Percentiles rank a stretch among this genome's conserved stretches.
phyloP scores from a whole-genome alignment of 1,284 basidiomycete species.

The Austroboletus novae-zelandiae region DNA sequence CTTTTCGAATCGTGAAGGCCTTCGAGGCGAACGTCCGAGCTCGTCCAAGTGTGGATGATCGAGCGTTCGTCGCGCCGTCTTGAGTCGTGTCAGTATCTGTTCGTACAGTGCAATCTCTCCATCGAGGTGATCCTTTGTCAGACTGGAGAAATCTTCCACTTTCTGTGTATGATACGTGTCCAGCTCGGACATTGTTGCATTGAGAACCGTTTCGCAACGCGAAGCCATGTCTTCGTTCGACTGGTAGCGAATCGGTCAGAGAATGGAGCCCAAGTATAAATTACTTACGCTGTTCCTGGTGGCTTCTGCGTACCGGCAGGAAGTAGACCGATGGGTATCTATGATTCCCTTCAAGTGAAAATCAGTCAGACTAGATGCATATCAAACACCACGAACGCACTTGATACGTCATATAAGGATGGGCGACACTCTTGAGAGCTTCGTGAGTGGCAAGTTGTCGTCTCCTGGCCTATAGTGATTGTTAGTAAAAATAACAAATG shows the following conservation, averaged over 20 bases:
- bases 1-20: conserved; percentile 71
- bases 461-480: conserved; percentile 55
- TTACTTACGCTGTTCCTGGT: conserved; percentile 38
- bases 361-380: neutral
- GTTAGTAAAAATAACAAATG: conserved; percentile 7
- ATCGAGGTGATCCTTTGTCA: conserved; percentile 69
- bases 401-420: conserved; percentile 69
- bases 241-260: conserved; percentile 32
- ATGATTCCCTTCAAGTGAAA: conserved; percentile 53
- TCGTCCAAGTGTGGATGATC: conserved; percentile 46
- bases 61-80: conserved; percentile 51
- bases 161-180: conserved; percentile 77
- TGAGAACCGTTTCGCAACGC: conserved; percentile 84
- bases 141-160: conserved; percentile 58
- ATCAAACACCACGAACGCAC: conserved; percentile 35
- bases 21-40: conserved; percentile 46
- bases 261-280: neutral
- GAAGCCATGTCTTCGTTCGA: conserved; percentile 63
- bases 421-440: conserved; percentile 68
- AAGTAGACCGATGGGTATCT: conserved; percentile 67
- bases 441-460: conserved; percentile 75
- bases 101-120: conserved; percentile 74
- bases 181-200: conserved; percentile 86
- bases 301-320: conserved; percentile 60
- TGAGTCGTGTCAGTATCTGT: conserved; percentile 61